Conservation (phyloP, 2,329 filamentous ascomycete species). For the Paraphoma chrysanthemicola region DNA sequence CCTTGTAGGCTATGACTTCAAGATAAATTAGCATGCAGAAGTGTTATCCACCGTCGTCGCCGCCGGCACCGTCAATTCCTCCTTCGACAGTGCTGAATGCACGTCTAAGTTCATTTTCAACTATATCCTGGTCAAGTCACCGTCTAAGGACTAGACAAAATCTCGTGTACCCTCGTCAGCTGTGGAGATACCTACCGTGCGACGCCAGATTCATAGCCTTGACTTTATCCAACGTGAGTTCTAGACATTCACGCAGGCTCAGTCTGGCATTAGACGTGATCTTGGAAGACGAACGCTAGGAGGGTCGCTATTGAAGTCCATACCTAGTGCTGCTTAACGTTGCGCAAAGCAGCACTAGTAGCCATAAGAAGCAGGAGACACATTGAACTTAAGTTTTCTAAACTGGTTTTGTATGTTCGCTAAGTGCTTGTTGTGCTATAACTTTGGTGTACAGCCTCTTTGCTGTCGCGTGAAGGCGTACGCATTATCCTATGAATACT, state of each 20-base stretch:
- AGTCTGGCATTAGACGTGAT: conserved; percentile 9
- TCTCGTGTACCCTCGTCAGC: conserved; percentile 4
- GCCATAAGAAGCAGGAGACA: no score
- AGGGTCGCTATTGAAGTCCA: conserved; percentile 12
- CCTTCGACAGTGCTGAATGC: no score
- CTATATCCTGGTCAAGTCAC: no score
- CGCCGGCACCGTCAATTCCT: no score
- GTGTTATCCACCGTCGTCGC: no score
- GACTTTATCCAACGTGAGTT: conserved; percentile 6
- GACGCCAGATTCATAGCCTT: conserved; percentile 12
- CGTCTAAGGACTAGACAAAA: no score
- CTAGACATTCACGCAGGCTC: conserved; percentile 7
- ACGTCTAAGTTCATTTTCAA: no score
- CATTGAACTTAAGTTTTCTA: conserved; percentile 6
- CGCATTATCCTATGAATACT: conserved; percentile 8
- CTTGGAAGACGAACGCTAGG: conserved; percentile 8
- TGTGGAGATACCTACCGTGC: conserved; percentile 17
- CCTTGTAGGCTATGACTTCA: no score
- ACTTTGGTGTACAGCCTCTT: conserved; percentile 16
- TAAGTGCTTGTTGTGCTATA: conserved; percentile 9
- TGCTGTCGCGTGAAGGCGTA: conserved; percentile 4
- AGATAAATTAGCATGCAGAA: no score
- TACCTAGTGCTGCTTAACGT: no score
- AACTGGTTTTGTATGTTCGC: conserved; percentile 9
- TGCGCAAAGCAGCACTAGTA: no score